Conservation (phyloP, 169 alveolate genomes). For the Eimeria acervulina region DNA sequence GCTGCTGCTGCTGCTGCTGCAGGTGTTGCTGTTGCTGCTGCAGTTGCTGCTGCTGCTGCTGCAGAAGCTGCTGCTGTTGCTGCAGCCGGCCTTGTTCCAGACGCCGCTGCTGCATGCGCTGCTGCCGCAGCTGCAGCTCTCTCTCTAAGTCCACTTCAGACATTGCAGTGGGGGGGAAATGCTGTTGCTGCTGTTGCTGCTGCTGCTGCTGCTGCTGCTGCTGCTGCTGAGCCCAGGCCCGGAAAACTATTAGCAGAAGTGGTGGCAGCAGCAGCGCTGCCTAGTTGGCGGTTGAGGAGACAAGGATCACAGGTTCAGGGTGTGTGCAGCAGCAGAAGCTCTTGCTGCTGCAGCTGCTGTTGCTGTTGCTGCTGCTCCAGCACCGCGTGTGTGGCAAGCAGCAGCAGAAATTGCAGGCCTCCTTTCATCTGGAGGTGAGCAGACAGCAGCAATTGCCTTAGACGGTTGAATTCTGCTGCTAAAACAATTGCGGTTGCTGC, state of each 20-base stretch:
- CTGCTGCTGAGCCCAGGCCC: not conserved
- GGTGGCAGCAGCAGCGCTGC: not conserved
- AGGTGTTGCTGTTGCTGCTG: not conserved
- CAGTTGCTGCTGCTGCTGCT: slow-evolving; percentile 25
- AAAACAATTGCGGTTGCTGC: not conserved
- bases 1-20: slow-evolving; percentile 57
- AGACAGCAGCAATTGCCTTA: slow-evolving; percentile 7
- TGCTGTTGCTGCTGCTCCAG: slow-evolving; percentile 31
- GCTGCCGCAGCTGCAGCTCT: slow-evolving; percentile 65
- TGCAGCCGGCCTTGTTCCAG: not conserved
- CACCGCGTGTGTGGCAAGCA: not conserved
- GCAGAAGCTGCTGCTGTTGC: slow-evolving; percentile 42
- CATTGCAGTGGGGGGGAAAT: not conserved
- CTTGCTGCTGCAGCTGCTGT: slow-evolving; percentile 16
- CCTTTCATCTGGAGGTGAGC: not conserved
- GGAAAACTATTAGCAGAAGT: not conserved
- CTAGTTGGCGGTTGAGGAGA: not conserved
- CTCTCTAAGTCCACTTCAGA: slow-evolving; percentile 33
- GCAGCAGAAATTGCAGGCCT: not conserved
- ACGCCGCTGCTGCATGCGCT: slow-evolving; percentile 57
- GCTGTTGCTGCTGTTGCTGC: slow-evolving; percentile 32
- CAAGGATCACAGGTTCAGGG: not conserved
- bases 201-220: slow-evolving; percentile 44
- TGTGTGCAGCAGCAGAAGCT: slow-evolving; percentile 5
- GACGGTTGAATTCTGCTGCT: not conserved